These are phyloP conservation scores for Podospora fimiseda DNA, from an alignment of 495 filamentous ascomycete species.

Conservation along the genomic window DNA sequence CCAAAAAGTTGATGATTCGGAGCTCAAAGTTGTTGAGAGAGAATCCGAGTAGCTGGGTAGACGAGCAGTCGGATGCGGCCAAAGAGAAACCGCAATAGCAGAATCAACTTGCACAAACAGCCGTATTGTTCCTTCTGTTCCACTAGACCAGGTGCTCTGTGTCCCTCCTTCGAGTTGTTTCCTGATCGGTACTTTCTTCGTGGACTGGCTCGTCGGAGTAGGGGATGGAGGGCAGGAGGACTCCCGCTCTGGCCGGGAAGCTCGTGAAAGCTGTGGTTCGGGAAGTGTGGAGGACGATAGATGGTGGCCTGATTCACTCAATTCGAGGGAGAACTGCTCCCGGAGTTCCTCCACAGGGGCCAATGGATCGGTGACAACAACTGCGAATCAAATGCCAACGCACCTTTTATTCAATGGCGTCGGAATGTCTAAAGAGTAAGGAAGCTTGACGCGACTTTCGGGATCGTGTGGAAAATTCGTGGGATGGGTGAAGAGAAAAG, in stretches of 20 bases:
- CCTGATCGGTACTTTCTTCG: neutral
- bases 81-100: neutral
- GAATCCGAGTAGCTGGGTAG: neutral
- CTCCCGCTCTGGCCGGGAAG: neutral
- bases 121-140: neutral
- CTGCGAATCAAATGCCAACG: conserved; percentile 11
- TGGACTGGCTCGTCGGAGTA: neutral
- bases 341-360: too few relatives aligned
- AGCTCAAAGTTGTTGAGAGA: neutral
- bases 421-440: conserved; percentile 1
- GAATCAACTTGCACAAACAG: neutral
- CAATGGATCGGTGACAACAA: too few relatives aligned
- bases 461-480: conserved; percentile 1
- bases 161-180: neutral
- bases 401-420: conserved; percentile 12
- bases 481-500: neutral
- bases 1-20: conserved; percentile 4
- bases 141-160: neutral
- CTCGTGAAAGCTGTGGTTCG: neutral
- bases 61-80: neutral
- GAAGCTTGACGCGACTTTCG: conserved; percentile 1
- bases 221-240: neutral
- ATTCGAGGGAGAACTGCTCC: neutral
- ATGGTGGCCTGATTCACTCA: neutral
- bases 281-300: neutral